These are phyloP conservation scores for Camelina neglecta DNA, from an alignment of 345 rosid species.

Conservation along the genomic window DNA sequence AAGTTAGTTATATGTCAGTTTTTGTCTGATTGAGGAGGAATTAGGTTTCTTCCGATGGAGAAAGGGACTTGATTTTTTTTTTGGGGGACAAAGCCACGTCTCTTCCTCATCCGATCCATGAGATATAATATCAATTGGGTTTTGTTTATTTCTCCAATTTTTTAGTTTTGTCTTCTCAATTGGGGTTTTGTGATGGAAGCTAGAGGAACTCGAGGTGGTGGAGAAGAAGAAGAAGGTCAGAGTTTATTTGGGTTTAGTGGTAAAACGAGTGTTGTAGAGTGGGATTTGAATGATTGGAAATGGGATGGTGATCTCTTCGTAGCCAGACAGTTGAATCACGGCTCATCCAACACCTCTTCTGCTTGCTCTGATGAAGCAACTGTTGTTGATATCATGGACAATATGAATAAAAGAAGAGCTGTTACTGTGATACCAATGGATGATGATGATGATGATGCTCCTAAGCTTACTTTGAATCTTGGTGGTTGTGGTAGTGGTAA, in stretches of 20 bases:
- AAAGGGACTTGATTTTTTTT: slow-evolving; percentile 15
- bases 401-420: slow-evolving; percentile 64
- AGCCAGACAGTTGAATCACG: slow-evolving; percentile 63
- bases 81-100: slow-evolving; percentile 14
- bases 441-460: slow-evolving; percentile 44
- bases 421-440: slow-evolving; percentile 41
- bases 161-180: neutral
- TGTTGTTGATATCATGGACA: slow-evolving; percentile 51
- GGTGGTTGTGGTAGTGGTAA: slow-evolving; percentile 52
- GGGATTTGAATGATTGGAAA: slow-evolving; percentile 96
- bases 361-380: slow-evolving; percentile 81
- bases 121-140: neutral
- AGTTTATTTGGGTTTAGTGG: slow-evolving; percentile 63
- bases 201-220: slow-evolving; percentile 52
- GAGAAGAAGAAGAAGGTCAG: slow-evolving; percentile 50
- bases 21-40: slow-evolving; percentile 7
- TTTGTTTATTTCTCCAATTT: neutral
- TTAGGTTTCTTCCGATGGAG: slow-evolving; percentile 19
- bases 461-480: slow-evolving; percentile 68
- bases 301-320: slow-evolving; percentile 98
- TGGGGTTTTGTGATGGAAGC: slow-evolving; percentile 67
- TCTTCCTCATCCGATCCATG: neutral
- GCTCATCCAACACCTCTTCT: slow-evolving; percentile 78
- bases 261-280: slow-evolving; percentile 68
- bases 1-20: slow-evolving; percentile 26